Evolutionary conservation across 805 yeast genomes (phyloP).

Genomic region (Wickerhamiella siamensis): DNA sequence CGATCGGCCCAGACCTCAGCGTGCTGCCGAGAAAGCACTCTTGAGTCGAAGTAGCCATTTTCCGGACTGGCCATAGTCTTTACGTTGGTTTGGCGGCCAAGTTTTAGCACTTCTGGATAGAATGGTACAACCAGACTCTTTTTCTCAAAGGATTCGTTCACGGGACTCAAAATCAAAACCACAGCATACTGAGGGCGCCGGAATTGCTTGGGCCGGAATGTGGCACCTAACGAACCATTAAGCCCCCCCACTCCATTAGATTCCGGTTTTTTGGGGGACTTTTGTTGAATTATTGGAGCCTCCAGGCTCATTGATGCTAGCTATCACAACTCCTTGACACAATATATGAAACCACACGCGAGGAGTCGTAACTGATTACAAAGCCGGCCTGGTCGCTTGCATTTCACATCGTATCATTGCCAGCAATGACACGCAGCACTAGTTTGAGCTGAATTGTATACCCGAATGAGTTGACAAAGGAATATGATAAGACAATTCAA

Average conservation of each 20-base stretch:
- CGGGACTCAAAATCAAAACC: conserved; percentile 54
- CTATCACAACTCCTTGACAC: no score
- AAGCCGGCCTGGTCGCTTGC: no score
- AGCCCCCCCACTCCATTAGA: neutral
- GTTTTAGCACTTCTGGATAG: conserved; percentile 65
- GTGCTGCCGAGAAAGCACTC: conserved; percentile 86
- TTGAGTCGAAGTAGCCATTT: conserved; percentile 87
- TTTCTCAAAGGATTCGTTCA: conserved; percentile 69
- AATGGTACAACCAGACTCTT: conserved; percentile 70
- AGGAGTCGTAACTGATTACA: no score
- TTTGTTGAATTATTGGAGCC: neutral
- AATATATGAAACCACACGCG: no score
- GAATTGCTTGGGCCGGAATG: conserved; percentile 1
- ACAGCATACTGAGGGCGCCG: conserved; percentile 26
- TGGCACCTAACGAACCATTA: neutral
- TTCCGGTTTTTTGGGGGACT: neutral
- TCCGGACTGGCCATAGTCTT: conserved; percentile 41
- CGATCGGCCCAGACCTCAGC: conserved; percentile 76
- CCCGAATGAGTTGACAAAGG: no score
- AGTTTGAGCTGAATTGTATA: no score
- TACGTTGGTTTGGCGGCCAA: conserved; percentile 71
- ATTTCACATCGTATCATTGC: no score
- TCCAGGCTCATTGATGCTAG: conserved; percentile 3
- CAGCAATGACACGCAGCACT: no score
- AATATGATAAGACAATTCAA: no score